These are phyloP conservation scores for Salmacisia buchloeana DNA, from an alignment of 1,284 basidiomycete genomes.

Conservation along the genomic window DNA sequence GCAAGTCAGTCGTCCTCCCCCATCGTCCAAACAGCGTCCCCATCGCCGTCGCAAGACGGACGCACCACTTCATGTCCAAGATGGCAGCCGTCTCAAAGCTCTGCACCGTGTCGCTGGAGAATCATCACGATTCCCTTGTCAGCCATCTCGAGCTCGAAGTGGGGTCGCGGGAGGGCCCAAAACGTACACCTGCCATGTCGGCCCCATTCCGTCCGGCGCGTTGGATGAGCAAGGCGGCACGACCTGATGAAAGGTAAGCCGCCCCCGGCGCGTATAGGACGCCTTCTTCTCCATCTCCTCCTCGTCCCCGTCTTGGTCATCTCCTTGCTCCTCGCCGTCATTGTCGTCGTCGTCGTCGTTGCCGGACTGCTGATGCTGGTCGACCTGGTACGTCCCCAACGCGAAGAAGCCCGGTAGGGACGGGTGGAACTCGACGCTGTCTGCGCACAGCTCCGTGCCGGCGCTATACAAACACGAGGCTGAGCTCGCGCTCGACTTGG, in stretches of 20 bases:
- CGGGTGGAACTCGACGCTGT: constrained; percentile 45
- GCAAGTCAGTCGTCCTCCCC: neutral
- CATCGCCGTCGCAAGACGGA: neutral
- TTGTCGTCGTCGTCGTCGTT: neutral
- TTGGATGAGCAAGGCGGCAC: neutral
- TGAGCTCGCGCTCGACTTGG: neutral
- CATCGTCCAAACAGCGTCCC: neutral
- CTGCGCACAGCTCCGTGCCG: constrained; percentile 42
- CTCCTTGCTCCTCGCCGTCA: constrained; percentile 7
- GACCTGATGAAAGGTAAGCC: constrained; percentile 8
- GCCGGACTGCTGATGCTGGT: constrained; percentile 20
- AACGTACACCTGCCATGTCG: constrained; percentile 11
- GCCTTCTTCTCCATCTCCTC: constrained; percentile 11
- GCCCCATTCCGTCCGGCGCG: neutral
- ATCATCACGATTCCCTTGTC: neutral
- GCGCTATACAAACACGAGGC: constrained; percentile 20
- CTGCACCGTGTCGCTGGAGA: constrained; percentile 7
- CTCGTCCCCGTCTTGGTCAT: constrained; percentile 10
- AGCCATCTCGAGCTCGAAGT: too few species aligned
- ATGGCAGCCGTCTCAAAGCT: constrained; percentile 32
- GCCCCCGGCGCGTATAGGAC: constrained; percentile 23
- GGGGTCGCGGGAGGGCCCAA: neutral
- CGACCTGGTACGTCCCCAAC: constrained; percentile 47
- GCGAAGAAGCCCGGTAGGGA: constrained; percentile 31
- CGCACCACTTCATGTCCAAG: constrained; percentile 47